phyloP scores from a whole-genome alignment of 2,329 filamentous ascomycete species.

The Nemania sp. region DNA sequence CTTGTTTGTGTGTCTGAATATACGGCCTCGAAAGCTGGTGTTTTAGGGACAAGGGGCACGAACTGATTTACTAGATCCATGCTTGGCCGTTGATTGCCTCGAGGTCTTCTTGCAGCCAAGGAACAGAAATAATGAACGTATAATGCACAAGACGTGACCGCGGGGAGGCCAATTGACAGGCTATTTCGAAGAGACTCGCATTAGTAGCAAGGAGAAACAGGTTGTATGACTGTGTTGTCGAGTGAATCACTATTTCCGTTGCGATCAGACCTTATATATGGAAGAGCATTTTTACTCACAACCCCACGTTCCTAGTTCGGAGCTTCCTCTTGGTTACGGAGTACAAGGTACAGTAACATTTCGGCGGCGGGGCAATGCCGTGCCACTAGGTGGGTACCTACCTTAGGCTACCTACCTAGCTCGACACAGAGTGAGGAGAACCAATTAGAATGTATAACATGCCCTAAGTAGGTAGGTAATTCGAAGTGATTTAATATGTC shows the following conservation, averaged over 20 bases:
- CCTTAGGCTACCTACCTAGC: too few relatives aligned
- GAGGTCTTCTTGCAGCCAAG: not conserved
- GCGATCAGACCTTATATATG: not conserved
- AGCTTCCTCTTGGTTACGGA: slow-evolving; percentile 39
- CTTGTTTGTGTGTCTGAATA: not conserved
- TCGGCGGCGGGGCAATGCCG: too few relatives aligned
- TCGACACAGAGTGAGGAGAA: too few relatives aligned
- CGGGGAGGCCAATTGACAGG: slow-evolving; percentile 2
- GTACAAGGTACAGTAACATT: too few relatives aligned
- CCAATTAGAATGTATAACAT: too few relatives aligned
- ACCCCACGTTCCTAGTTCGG: slow-evolving; percentile 49
- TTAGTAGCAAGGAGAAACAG: too few relatives aligned
- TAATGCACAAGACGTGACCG: not conserved
- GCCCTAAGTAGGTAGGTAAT: too few relatives aligned
- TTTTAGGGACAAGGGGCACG: slow-evolving; percentile 40
- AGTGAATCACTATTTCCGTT: slow-evolving; percentile 11
- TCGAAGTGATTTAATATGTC: too few relatives aligned
- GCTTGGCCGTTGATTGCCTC: slow-evolving; percentile 25
- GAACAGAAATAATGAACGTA: not conserved
- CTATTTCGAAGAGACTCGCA: not conserved
- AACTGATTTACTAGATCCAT: slow-evolving; percentile 62
- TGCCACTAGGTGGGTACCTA: too few relatives aligned
- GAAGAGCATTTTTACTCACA: slow-evolving; percentile 30
- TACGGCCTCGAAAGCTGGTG: not conserved
- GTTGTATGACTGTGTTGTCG: slow-evolving; percentile 2